Percentiles rank a stretch among this genome's conserved stretches.
Evolutionary conservation across 2,329 filamentous ascomycete species (phyloP).

Genomic region (Exophiala bonariae): DNA sequence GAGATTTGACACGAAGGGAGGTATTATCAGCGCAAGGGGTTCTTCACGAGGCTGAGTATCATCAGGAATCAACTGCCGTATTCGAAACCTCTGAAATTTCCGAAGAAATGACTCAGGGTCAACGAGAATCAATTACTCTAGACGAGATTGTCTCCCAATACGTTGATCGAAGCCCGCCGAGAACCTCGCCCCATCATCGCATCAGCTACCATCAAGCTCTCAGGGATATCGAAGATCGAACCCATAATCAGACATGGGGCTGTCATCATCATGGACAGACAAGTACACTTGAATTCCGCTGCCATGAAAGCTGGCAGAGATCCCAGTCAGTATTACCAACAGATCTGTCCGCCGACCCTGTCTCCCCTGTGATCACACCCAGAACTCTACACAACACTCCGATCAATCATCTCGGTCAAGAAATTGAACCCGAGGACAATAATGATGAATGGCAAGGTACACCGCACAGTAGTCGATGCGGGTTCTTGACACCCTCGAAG

Average conservation of each 20-base stretch:
- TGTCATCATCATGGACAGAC: no score
- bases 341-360: no score
- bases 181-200: neutral
- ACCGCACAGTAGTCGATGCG: conserved; percentile 17
- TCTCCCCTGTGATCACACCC: no score
- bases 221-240: no score
- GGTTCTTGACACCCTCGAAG: conserved; percentile 19
- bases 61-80: conserved; percentile 22
- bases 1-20: conserved; percentile 7
- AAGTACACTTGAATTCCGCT: no score
- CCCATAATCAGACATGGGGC: no score
- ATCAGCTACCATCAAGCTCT: no score
- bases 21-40: conserved; percentile 16
- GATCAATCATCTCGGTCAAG: no score
- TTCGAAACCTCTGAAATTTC: conserved; percentile 14
- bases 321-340: no score
- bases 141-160: conserved; percentile 23
- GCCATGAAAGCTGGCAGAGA: no score
- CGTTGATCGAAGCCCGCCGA: conserved; percentile 2
- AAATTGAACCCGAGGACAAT: conserved; percentile 1
- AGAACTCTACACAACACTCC: no score
- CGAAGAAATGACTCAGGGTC: neutral
- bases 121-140: conserved; percentile 10
- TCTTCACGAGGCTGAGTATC: conserved; percentile 15
- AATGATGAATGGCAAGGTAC: conserved; percentile 11